Conservation (phyloP, 2,329 filamentous ascomycete genomes). For the Sporothrix euskadiensis region DNA sequence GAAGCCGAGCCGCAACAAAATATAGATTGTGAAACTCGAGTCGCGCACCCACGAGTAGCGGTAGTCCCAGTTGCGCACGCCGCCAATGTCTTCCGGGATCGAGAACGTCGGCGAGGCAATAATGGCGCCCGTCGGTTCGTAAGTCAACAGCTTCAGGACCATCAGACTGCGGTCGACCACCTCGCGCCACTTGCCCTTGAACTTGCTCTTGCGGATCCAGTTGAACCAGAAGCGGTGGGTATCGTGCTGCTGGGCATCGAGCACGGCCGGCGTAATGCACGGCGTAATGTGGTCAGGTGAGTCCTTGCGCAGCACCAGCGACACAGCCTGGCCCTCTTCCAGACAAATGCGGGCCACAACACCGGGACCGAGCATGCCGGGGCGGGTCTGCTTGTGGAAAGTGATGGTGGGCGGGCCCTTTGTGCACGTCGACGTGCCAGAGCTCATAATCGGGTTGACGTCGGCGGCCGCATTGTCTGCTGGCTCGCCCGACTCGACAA, state of each 20-base stretch:
- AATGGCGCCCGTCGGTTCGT: constrained; percentile 76
- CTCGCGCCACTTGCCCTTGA: constrained; percentile 71
- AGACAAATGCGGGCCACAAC: constrained; percentile 62
- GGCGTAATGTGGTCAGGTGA: constrained; percentile 57
- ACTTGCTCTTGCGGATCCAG: constrained; percentile 70
- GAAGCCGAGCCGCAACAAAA: constrained; percentile 74
- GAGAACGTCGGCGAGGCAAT: constrained; percentile 76
- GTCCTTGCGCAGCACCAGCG: constrained; percentile 67
- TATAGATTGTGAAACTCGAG: constrained; percentile 75
- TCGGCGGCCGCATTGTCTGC: not conserved
- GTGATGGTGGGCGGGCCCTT: constrained; percentile 51
- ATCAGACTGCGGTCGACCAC: constrained; percentile 70
- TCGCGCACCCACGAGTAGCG: constrained; percentile 79
- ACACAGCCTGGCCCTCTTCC: constrained; percentile 66
- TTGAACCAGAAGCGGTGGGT: constrained; percentile 72
- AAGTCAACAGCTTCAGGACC: constrained; percentile 74
- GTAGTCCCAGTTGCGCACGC: constrained; percentile 68
- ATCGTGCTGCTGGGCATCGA: constrained; percentile 65
- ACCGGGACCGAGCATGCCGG: constrained; percentile 61
- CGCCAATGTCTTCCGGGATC: constrained; percentile 72
- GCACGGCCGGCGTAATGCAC: constrained; percentile 57
- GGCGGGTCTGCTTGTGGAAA: constrained; percentile 56
- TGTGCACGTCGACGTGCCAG: not conserved
- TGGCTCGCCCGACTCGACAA: constrained; percentile 52
- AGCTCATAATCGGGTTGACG: not conserved